A percentile compares a stretch with the other conserved stretches of the same genome.
Conservation (phyloP, 1,284 basidiomycete species). For the Leccinum ponderosum region DNA sequence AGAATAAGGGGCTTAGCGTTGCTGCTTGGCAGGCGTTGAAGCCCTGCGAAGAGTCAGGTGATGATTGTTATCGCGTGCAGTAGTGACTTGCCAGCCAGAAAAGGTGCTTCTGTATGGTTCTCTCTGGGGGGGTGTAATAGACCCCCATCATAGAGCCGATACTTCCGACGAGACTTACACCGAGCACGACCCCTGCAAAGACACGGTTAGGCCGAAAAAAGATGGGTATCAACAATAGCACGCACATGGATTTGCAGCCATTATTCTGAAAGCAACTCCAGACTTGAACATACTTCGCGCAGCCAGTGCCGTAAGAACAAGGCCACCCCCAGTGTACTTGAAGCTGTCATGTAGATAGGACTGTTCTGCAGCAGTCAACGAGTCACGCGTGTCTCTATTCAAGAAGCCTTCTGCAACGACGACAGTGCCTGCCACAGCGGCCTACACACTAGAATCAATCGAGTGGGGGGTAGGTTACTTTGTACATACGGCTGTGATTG, state of each 20-base stretch:
- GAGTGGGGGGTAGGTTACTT: not conserved
- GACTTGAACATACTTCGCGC: slow-evolving; percentile 78
- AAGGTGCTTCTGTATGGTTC: slow-evolving; percentile 67
- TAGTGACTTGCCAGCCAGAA: slow-evolving; percentile 68
- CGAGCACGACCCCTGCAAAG: slow-evolving; percentile 73
- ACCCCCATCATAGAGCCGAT: slow-evolving; percentile 81
- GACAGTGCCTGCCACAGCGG: slow-evolving; percentile 67
- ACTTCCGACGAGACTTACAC: slow-evolving; percentile 76
- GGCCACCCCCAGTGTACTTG: slow-evolving; percentile 83
- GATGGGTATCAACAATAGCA: slow-evolving; percentile 7
- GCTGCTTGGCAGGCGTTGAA: slow-evolving; percentile 89
- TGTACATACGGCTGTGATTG: slow-evolving; percentile 47
- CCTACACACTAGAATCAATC: slow-evolving; percentile 39
- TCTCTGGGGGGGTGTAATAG: slow-evolving; percentile 74
- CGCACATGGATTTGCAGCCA: slow-evolving; percentile 85
- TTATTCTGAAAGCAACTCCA: slow-evolving; percentile 75
- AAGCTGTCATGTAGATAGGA: slow-evolving; percentile 82
- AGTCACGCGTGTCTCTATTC: slow-evolving; percentile 78
- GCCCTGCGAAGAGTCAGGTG: slow-evolving; percentile 45
- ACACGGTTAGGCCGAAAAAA: slow-evolving; percentile 2
- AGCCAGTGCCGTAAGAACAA: slow-evolving; percentile 74
- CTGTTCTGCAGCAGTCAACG: slow-evolving; percentile 59
- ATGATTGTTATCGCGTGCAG: not conserved
- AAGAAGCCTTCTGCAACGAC: slow-evolving; percentile 64
- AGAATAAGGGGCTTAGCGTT: slow-evolving; percentile 81